Conservation (phyloP, 2,329 filamentous ascomycete genomes). For the Chaetomiaceae sp. region DNA sequence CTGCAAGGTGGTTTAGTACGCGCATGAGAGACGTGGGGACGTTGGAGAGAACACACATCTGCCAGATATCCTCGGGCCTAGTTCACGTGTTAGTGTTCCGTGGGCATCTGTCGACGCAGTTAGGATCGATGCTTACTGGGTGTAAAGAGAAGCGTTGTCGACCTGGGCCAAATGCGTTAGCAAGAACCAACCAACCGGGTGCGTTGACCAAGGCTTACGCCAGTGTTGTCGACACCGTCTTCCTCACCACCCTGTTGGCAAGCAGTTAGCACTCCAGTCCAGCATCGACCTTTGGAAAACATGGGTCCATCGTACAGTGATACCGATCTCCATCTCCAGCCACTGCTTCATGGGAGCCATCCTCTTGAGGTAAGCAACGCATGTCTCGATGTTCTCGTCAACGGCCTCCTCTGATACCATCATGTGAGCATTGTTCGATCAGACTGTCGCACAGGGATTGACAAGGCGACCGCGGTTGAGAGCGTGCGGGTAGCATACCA, state of each 20-base stretch:
- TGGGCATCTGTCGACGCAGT: neutral
- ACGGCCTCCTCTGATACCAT: slow-evolving; percentile 72
- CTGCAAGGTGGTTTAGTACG: slow-evolving; percentile 9
- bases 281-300: too few relatives aligned
- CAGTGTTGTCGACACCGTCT: slow-evolving; percentile 55
- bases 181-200: neutral
- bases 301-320: slow-evolving; percentile 56
- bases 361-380: slow-evolving; percentile 87
- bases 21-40: neutral
- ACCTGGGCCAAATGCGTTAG: slow-evolving; percentile 12
- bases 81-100: neutral
- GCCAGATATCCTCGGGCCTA: slow-evolving; percentile 81
- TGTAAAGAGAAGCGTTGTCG: slow-evolving; percentile 49
- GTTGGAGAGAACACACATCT: slow-evolving; percentile 61
- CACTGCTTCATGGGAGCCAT: slow-evolving; percentile 96
- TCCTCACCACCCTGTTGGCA: slow-evolving; percentile 65
- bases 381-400: slow-evolving; percentile 87
- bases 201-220: slow-evolving; percentile 33
- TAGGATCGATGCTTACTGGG: slow-evolving; percentile 47
- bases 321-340: slow-evolving; percentile 96
- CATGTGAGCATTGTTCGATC: neutral
- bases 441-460: too few relatives aligned
- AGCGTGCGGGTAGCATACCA: slow-evolving; percentile 13
- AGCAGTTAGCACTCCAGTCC: neutral
- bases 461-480: too few relatives aligned